Percentiles rank a stretch among this genome's conserved stretches.
Conservation (phyloP, 2,329 filamentous ascomycete species). For the Clarireedia homoeocarpa region DNA sequence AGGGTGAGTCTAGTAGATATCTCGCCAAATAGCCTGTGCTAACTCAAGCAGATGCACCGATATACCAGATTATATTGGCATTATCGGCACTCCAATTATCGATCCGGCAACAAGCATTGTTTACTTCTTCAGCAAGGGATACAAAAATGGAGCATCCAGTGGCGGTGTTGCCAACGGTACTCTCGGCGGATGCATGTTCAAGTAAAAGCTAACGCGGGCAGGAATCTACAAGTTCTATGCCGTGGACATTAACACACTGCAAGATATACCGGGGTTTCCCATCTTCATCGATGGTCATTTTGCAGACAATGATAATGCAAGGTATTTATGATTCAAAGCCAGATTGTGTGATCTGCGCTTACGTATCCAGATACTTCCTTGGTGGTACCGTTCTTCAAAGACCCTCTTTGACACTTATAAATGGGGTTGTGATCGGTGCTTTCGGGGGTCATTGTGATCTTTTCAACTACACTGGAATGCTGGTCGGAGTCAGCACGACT, state of each 20-base stretch:
- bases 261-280: constrained; percentile 34
- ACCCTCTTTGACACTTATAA: constrained; percentile 33
- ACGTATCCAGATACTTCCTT: constrained; percentile 32
- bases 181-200: not conserved
- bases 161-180: constrained; percentile 23
- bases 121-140: constrained; percentile 18
- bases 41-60: constrained; percentile 28
- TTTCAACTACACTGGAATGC: constrained; percentile 36
- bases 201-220: constrained; percentile 8
- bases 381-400: constrained; percentile 40
- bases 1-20: not conserved
- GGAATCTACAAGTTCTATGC: constrained; percentile 27
- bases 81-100: constrained; percentile 17
- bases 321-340: constrained; percentile 14
- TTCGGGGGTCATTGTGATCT: constrained; percentile 42
- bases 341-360: not conserved
- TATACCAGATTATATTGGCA: constrained; percentile 16
- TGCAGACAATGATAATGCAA: constrained; percentile 38
- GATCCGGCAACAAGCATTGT: constrained; percentile 16
- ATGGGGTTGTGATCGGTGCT: constrained; percentile 36
- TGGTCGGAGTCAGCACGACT: constrained; percentile 28
- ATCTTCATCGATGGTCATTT: constrained; percentile 36
- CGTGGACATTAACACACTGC: constrained; percentile 31
- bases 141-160: constrained; percentile 15
- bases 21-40: not conserved